A percentile compares a stretch with the other conserved stretches of the same genome.
Evolutionary conservation across 2,329 filamentous ascomycete species (phyloP).

Genomic region (Fusarium nodosum): DNA sequence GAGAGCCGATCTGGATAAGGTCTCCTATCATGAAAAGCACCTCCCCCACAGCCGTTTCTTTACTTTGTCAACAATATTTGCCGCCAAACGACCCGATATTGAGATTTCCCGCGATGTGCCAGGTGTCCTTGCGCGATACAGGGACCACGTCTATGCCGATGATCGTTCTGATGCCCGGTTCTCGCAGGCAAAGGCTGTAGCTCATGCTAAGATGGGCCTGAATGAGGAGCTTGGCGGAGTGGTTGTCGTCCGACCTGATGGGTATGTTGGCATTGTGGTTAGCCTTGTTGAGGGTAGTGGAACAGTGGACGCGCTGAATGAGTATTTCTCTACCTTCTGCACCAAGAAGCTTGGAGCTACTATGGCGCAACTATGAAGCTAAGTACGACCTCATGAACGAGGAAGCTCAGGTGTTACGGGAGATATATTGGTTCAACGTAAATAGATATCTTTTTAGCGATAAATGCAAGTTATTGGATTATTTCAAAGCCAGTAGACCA

Average conservation of each 20-base stretch:
- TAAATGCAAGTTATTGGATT: not conserved
- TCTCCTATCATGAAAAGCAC: slow-evolving; percentile 83
- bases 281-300: slow-evolving; percentile 80
- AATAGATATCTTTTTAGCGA: slow-evolving; percentile 11
- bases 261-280: slow-evolving; percentile 84
- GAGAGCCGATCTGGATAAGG: slow-evolving; percentile 70
- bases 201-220: slow-evolving; percentile 89
- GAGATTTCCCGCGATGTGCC: slow-evolving; percentile 81
- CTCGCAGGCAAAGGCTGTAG: slow-evolving; percentile 77
- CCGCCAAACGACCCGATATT: slow-evolving; percentile 74
- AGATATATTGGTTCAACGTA: slow-evolving; percentile 3
- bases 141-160: slow-evolving; percentile 87
- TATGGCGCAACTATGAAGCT: slow-evolving; percentile 47
- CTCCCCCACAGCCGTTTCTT: slow-evolving; percentile 89
- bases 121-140: slow-evolving; percentile 77
- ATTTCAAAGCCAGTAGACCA: not conserved
- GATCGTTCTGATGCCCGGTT: slow-evolving; percentile 81
- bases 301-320: slow-evolving; percentile 85
- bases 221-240: slow-evolving; percentile 80
- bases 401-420: not conserved
- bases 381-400: not conserved
- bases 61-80: slow-evolving; percentile 82
- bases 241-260: slow-evolving; percentile 87
- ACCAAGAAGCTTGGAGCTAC: slow-evolving; percentile 67
- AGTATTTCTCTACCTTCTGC: slow-evolving; percentile 82